Base-by-base conservation (phyloP, 1,284 basidiomycete species). In the Sporisorium sorghi region DNA sequence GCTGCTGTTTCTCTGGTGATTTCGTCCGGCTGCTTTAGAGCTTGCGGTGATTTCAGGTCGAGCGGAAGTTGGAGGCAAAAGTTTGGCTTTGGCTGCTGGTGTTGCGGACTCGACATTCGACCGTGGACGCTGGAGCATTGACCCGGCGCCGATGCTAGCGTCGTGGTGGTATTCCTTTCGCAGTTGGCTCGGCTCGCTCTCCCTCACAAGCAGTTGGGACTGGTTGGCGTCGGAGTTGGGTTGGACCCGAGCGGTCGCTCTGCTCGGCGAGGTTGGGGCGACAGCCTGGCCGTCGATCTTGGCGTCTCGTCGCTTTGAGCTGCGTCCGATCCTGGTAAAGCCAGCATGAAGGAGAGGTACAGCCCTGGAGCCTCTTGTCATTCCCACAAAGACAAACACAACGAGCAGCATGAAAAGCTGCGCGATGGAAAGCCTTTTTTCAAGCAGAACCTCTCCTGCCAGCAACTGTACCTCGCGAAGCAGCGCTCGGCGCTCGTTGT, bases 361-460 rank as follows among this genome's bases (percentile, higher is more conserved):
- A 6, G 75, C 50, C n/a, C 73, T 85, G 0, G 91, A 91, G 1
- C 92, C 92, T 8, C 93, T 89, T 3, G 93, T 95, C 54, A 94
- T 86, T 8, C 89, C 89, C 85, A 94, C 90, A 83, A 94, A 93
- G 11, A 94, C 87, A 26, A 94, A 87, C 2, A 95, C 90, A 0
- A 89, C 88, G 2, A 94, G 87, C 2, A 94, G 87, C 9, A 93
- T 87, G 78, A 91, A 89, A 0, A 95, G 87, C 79, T 95, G 93
- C 0, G 91, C 91, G 37, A 94, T 89, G 3, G 92, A 90, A 0
- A 94, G 88, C 2, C 92, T 89, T 80, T 93, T 93, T 85, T 95
- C 93, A 39, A 93, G 87, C 0, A 90, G 86, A 40, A 95, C 89
- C 88, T 94, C 93, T 53, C 91, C 89, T 0, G 90, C 88, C 10